A percentile compares a stretch with the other conserved stretches of the same genome.
These are phyloP conservation scores for Tolypocladium nubicola DNA, from an alignment of 2,329 filamentous ascomycete genomes.

Conservation along the genomic window DNA sequence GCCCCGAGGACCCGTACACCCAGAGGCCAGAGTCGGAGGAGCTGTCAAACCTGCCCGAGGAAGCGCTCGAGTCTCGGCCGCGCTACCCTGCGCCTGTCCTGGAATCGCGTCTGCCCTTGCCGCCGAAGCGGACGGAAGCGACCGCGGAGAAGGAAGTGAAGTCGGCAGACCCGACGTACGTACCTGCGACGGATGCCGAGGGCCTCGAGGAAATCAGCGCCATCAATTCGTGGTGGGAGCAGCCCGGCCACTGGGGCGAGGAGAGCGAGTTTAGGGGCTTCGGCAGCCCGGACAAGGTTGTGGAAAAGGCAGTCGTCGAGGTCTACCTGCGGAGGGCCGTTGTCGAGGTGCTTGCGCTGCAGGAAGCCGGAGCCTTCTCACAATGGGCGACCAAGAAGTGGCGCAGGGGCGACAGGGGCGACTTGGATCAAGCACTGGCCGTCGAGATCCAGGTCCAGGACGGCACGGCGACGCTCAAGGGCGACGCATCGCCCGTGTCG, in stretches of 20 bases:
- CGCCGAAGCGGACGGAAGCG: slow-evolving; percentile 22
- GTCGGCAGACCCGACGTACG: slow-evolving; percentile 27
- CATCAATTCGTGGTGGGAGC: slow-evolving; percentile 42
- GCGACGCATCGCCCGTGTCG: slow-evolving; percentile 23
- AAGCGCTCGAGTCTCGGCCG: slow-evolving; percentile 14
- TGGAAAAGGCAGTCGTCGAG: slow-evolving; percentile 34
- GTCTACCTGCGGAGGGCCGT: slow-evolving; percentile 39
- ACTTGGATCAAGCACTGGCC: slow-evolving; percentile 23
- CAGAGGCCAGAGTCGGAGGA: slow-evolving; percentile 18
- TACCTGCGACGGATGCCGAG: slow-evolving; percentile 32
- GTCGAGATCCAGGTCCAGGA: slow-evolving; percentile 28
- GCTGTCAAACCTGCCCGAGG: slow-evolving; percentile 17
- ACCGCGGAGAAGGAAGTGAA: slow-evolving; percentile 18
- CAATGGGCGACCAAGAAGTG: slow-evolving; percentile 22
- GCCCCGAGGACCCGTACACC: slow-evolving; percentile 27
- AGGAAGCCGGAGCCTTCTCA: slow-evolving; percentile 17
- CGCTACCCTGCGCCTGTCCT: slow-evolving; percentile 13
- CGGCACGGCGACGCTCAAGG: slow-evolving; percentile 27
- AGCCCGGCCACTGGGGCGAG: slow-evolving; percentile 38
- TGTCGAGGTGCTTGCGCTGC: slow-evolving; percentile 38
- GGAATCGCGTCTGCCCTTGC: slow-evolving; percentile 20
- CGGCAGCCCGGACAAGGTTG: slow-evolving; percentile 25
- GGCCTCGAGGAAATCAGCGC: slow-evolving; percentile 37
- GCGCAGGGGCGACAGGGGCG: slow-evolving; percentile 18
- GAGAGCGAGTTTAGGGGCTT: slow-evolving; percentile 36